Evolutionary conservation across 140 eudicot species (phyloP), one percentile per base, ranked within the genome.

Genomic region (Anethum foeniculum): DNA sequence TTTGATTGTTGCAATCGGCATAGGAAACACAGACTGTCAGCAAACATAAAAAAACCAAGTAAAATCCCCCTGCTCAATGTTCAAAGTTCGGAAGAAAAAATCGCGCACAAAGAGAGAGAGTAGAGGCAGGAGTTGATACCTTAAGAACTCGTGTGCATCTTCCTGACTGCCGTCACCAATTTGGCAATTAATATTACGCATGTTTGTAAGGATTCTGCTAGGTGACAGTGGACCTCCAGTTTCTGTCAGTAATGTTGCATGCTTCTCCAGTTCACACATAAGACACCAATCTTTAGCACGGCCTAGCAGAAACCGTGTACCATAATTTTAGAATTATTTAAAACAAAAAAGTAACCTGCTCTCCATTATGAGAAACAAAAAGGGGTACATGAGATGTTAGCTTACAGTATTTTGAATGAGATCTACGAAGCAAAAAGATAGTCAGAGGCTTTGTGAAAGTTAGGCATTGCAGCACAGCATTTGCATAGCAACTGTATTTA

Each of bases 71-170:
- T 25, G 43, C 32, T 27, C 39, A 39, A 32, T 71, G 30, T 23
- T 75, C 72, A 67, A 38, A 67, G 64, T 36, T 19, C 38, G 15
- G n/a, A 77, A 77, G 51, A 58, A 28, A 15, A 25, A 72, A 9
- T 3, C n/a, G 49, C 28, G 48, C 65, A 36, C 10, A 58, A 62
- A 73, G n/a, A 48, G 2, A 48, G 2, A 81, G 47, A 62, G 75
- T 4, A 77, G 39, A 76, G 10, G 3, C 21, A 13, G 62, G 81
- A 13, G 34, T 80, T 74, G 15, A 80, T 84, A 93, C 98, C 98
- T 89, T 77, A 93, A 85, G 80, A 93, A 93, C 84, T 93, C 98
- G 71, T 93, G 98, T 60, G 98, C 98, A 79, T 93, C 98, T 91
- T 93, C 97, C 71, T 93, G 98, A 82, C 97, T 93, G 54, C 97